A percentile compares a stretch with the other conserved stretches of the same genome.
Conservation (phyloP, 345 rosid genomes). For the Erysimum cheiranthoides region DNA sequence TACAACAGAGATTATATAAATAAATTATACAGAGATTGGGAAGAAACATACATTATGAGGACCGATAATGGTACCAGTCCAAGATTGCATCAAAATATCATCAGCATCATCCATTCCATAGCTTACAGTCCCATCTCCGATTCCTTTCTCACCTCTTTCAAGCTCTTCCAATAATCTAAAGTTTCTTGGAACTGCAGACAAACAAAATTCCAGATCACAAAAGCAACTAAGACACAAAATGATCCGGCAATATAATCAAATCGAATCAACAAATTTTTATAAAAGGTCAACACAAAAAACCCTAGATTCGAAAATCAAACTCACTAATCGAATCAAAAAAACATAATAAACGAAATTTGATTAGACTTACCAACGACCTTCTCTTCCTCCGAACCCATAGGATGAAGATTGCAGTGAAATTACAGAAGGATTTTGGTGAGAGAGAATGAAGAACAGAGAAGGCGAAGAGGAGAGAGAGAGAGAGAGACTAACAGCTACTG, state of each 20-base stretch:
- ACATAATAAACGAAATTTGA: not conserved
- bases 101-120: conserved; percentile 92
- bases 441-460: not conserved
- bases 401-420: not conserved
- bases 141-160: conserved; percentile 90
- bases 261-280: not conserved
- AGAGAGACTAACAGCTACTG: not conserved
- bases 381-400: conserved; percentile 38
- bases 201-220: not conserved
- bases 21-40: conserved; percentile 9
- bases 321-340: not conserved
- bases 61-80: conserved; percentile 87
- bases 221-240: not conserved
- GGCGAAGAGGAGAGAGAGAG: not conserved
- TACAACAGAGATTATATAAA: too few relatives aligned
- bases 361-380: conserved; percentile 40
- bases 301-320: conserved; percentile 32
- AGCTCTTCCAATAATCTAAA: conserved; percentile 89
- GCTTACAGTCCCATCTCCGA: conserved; percentile 87
- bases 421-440: conserved; percentile 2
- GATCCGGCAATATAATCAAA: not conserved
- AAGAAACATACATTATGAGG: conserved; percentile 65
- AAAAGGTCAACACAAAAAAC: not conserved
- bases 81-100: conserved; percentile 82
- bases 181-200: conserved; percentile 73